Conservation (phyloP, 2,329 filamentous ascomycete species). For the Aspergillus luchuensis region DNA sequence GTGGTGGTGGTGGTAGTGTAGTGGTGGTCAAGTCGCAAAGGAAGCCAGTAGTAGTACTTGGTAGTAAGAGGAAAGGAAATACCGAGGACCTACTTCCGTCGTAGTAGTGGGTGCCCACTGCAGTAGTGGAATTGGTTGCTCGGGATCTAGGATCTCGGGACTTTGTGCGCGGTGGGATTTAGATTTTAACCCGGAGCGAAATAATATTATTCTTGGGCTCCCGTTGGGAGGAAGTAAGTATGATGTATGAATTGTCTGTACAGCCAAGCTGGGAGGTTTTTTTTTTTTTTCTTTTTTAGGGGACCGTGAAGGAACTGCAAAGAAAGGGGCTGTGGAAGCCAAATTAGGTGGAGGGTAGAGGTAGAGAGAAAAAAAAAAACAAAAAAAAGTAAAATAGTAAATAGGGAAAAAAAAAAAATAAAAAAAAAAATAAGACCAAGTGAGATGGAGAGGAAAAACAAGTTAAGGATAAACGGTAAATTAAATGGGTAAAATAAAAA, state of each 20-base stretch:
- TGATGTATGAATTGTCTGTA: background rate
- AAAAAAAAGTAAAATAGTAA: conserved; percentile 8
- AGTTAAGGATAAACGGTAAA: conserved; percentile 5
- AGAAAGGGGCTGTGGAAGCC: conserved; percentile 11
- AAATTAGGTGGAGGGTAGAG: background rate
- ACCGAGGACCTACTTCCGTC: background rate
- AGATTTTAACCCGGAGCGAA: background rate
- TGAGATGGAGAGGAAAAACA: conserved; percentile 4
- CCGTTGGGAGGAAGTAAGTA: conserved; percentile 4
- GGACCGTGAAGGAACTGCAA: background rate
- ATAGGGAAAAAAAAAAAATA: conserved; percentile 3
- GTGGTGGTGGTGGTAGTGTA: background rate
- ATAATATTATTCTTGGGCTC: conserved; percentile 2
- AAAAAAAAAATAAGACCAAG: background rate
- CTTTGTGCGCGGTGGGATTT: conserved; percentile 16
- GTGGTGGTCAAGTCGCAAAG: background rate
- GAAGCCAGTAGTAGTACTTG: conserved; percentile 2
- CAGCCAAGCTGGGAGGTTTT: conserved; percentile 1
- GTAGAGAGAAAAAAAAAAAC: background rate
- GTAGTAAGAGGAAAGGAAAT: conserved; percentile 1
- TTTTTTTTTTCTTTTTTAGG: conserved; percentile 11
- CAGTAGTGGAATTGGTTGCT: conserved; percentile 18
- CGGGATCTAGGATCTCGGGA: conserved; percentile 19
- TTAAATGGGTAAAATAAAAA: conserved; percentile 5
- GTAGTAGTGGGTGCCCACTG: background rate